These are phyloP conservation scores for Coffea eugenioides DNA, from an alignment of 257 asterid genomes.

Conservation along the genomic window DNA sequence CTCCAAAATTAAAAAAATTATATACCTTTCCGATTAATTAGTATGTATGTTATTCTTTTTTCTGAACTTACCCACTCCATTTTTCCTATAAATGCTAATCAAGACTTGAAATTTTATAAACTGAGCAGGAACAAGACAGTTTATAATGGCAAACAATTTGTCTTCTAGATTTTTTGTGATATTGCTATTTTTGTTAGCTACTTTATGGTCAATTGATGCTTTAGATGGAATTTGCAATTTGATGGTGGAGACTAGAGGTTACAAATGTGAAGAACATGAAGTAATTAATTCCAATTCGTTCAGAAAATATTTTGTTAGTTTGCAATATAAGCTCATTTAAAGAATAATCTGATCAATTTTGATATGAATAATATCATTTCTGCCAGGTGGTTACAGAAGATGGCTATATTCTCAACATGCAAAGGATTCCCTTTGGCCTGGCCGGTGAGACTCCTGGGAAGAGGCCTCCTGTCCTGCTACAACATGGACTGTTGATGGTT, in stretches of 20 bases:
- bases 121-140: background rate
- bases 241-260: conserved; percentile 29
- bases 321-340: no score
- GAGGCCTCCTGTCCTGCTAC: conserved; percentile 38
- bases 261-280: conserved; percentile 39
- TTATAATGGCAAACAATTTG: background rate
- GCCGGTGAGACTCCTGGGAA: conserved; percentile 23
- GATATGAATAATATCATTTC: no score
- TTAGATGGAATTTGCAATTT: conserved; percentile 35
- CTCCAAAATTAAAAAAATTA: no score
- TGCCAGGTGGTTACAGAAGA: conserved; percentile 39
- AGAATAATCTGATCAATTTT: no score
- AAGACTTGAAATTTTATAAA: background rate
- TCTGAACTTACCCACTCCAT: no score
- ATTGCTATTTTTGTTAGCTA: conserved; percentile 15
- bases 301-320: no score
- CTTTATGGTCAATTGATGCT: conserved; percentile 4
- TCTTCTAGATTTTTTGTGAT: conserved; percentile 8
- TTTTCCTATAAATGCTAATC: no score
- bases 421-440: conserved; percentile 37
- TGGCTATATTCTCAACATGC: conserved; percentile 47
- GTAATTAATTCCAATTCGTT: conserved; percentile 6
- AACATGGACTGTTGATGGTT: conserved; percentile 45
- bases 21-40: no score
- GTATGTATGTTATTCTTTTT: no score